Evolutionary conservation across 2,329 filamentous ascomycete genomes (phyloP).

Genomic region (Mariannaea elegans): DNA sequence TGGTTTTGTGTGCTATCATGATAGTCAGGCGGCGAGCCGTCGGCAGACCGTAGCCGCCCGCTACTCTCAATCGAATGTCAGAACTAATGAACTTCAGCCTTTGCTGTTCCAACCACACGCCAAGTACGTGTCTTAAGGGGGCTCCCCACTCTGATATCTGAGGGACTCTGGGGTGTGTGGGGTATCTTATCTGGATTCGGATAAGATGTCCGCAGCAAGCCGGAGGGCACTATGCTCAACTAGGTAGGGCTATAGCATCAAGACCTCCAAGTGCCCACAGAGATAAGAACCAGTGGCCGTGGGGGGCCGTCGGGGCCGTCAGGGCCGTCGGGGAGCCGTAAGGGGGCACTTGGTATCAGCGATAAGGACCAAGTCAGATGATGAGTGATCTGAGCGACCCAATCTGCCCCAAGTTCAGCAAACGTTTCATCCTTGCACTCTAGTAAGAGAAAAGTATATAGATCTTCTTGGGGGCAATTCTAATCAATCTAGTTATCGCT

Average conservation of each 20-base stretch:
- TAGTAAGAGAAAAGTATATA: background rate
- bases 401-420: background rate
- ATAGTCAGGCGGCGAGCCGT: background rate
- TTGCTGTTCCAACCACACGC: background rate
- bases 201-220: background rate
- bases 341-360: background rate
- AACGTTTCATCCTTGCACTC: background rate
- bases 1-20: background rate
- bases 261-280: background rate
- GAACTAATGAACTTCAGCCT: background rate
- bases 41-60: background rate
- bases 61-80: background rate
- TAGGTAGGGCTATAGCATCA: background rate
- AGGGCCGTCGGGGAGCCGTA: background rate
- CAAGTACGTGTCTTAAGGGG: background rate
- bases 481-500: background rate
- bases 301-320: too few relatives aligned
- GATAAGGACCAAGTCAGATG: background rate
- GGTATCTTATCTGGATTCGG: background rate
- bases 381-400: background rate
- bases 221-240: too few relatives aligned
- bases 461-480: background rate
- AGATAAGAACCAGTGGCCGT: conserved; percentile 4
- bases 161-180: background rate
- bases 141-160: conserved; percentile 5